These are phyloP conservation scores for Chytridium lagenaria DNA, from an alignment of 371 early-diverging fungal species.

Conservation along the genomic window DNA sequence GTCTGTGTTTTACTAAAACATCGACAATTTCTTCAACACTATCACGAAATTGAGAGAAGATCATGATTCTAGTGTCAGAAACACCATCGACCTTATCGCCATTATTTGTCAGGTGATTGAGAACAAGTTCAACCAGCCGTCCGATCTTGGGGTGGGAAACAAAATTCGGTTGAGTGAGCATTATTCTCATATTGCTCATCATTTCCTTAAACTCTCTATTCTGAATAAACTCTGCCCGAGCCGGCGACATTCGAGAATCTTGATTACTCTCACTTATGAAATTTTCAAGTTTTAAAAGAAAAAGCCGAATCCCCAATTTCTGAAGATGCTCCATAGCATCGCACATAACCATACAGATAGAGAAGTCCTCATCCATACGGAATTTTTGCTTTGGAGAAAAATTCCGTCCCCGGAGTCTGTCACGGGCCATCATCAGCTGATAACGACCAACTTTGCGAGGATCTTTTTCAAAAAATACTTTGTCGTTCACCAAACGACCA, in stretches of 20 bases:
- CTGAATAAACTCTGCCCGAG: slow-evolving; percentile 45
- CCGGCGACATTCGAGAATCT: slow-evolving; percentile 34
- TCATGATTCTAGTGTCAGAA: slow-evolving; percentile 75
- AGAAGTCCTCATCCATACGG: slow-evolving; percentile 54
- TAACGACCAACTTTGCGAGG: slow-evolving; percentile 55
- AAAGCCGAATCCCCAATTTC: slow-evolving; percentile 69
- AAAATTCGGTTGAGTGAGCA: slow-evolving; percentile 56
- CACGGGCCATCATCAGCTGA: slow-evolving; percentile 54
- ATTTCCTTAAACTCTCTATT: slow-evolving; percentile 48
- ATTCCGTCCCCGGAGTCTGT: slow-evolving; percentile 15
- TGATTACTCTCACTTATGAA: slow-evolving; percentile 43
- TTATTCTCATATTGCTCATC: slow-evolving; percentile 45
- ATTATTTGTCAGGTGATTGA: slow-evolving; percentile 69
- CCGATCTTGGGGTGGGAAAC: slow-evolving; percentile 87
- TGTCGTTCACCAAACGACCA: slow-evolving; percentile 52
- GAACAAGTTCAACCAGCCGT: slow-evolving; percentile 64
- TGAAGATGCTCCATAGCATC: slow-evolving; percentile 63
- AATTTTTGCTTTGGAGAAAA: background rate
- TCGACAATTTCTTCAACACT: slow-evolving; percentile 86
- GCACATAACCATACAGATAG: slow-evolving; percentile 52
- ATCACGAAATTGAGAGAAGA: slow-evolving; percentile 87
- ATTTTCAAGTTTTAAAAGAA: slow-evolving; percentile 54
- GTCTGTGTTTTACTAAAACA: slow-evolving; percentile 66
- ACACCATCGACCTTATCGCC: slow-evolving; percentile 35
- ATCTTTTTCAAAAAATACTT: slow-evolving; percentile 55